Evolutionary conservation across 2,329 filamentous ascomycete species (phyloP).

Genomic region (Penicillium sp.): DNA sequence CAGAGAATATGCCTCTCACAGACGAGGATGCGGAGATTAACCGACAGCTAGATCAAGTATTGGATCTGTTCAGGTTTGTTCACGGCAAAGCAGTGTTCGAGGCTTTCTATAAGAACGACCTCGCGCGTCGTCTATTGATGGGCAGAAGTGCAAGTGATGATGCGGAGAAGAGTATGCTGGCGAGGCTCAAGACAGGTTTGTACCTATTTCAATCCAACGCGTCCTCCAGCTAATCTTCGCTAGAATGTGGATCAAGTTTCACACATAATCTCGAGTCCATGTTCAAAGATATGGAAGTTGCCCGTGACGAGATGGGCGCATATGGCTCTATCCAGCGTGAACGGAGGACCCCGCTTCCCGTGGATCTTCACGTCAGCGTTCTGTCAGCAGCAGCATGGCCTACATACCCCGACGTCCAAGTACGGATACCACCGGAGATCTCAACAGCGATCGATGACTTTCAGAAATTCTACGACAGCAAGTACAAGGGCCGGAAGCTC

Average conservation of each 20-base stretch:
- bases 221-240: conserved; percentile 7
- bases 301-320: conserved; percentile 87
- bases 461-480: conserved; percentile 82
- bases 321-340: conserved; percentile 74
- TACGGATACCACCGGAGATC: conserved; percentile 77
- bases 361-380: conserved; percentile 86
- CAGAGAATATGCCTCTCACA: conserved; percentile 61
- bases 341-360: conserved; percentile 59
- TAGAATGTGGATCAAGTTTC: conserved; percentile 89
- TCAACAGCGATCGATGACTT: conserved; percentile 79
- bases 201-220: not conserved
- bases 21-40: conserved; percentile 94
- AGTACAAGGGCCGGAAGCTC: conserved; percentile 85
- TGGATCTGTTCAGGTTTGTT: conserved; percentile 96
- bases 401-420: conserved; percentile 76
- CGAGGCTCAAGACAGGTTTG: conserved; percentile 76
- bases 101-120: conserved; percentile 98
- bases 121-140: conserved; percentile 89
- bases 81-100: conserved; percentile 98
- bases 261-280: conserved; percentile 98
- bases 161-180: conserved; percentile 93
- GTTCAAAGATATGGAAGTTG: conserved; percentile 97
- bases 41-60: conserved; percentile 85
- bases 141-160: conserved; percentile 90
- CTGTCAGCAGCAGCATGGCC: conserved; percentile 94